A percentile compares a stretch with the other conserved stretches of the same genome.
Conservation (phyloP, 192 early-diverging fungal species). For the Backusella macrospora region DNA sequence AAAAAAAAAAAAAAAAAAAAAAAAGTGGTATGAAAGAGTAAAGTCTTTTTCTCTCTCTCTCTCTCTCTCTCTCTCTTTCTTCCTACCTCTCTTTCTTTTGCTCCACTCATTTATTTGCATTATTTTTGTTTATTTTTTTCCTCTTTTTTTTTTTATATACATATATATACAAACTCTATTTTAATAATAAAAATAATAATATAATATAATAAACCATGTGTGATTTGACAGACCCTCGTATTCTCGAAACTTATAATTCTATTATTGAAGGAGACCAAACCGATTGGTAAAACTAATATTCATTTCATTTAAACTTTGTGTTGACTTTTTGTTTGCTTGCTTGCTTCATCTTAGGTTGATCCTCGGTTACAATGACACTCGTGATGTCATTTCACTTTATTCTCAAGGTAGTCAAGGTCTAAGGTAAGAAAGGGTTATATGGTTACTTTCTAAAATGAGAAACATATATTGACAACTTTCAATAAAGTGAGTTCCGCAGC, state of each 20-base stretch:
- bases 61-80: background rate
- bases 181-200: background rate
- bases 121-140: no score
- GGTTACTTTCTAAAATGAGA: background rate
- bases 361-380: slow-evolving; percentile 63
- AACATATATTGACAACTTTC: background rate
- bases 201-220: slow-evolving; percentile 37
- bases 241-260: slow-evolving; percentile 58
- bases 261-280: slow-evolving; percentile 55
- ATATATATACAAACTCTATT: background rate
- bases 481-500: slow-evolving; percentile 46
- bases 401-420: slow-evolving; percentile 55
- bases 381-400: slow-evolving; percentile 67
- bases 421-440: slow-evolving; percentile 20
- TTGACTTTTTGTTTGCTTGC: background rate
- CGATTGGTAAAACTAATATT: slow-evolving; percentile 54
- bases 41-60: background rate
- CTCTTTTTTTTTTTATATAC: no score
- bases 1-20: background rate
- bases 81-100: background rate
- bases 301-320: background rate
- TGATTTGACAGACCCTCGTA: slow-evolving; percentile 63
- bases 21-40: background rate
- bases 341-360: slow-evolving; percentile 50
- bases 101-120: background rate